A percentile compares a stretch with the other conserved stretches of the same genome.
Conservation (phyloP, 2,329 filamentous ascomycete species). For the Zymoseptoria ardabiliae region DNA sequence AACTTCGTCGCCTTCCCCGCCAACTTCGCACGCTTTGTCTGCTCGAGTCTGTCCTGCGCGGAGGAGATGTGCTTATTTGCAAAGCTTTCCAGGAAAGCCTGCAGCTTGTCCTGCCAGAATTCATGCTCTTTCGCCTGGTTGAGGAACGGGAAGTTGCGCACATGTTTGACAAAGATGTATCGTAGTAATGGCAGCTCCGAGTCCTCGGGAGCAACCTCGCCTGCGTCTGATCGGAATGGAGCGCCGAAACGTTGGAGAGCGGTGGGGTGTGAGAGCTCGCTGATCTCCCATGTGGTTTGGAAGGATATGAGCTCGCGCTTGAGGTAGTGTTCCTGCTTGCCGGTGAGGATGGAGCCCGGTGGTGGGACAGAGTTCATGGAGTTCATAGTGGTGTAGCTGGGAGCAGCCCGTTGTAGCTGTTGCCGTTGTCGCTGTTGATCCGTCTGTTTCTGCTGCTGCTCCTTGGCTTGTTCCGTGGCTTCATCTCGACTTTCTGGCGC, state of each 20-base stretch:
- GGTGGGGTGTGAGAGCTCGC: conserved; percentile 87
- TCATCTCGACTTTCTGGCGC: conserved; percentile 20
- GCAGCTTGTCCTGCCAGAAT: conserved; percentile 98
- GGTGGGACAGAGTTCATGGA: conserved; percentile 43
- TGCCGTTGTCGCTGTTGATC: conserved; percentile 8
- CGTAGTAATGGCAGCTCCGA: conserved; percentile 88
- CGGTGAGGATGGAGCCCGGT: conserved; percentile 64
- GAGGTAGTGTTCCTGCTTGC: conserved; percentile 97
- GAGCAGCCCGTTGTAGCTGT: conserved; percentile 17
- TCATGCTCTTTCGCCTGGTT: conserved; percentile 97
- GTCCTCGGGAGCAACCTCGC: conserved; percentile 86
- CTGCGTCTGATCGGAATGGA: conserved; percentile 85
- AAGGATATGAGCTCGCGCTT: conserved; percentile 90
- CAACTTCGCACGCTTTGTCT: conserved; percentile 89
- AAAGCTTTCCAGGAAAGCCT: conserved; percentile 94
- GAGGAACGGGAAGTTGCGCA: conserved; percentile 95
- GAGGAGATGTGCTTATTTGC: conserved; percentile 95
- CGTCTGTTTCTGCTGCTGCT: conserved; percentile 5
- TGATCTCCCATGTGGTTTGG: conserved; percentile 85
- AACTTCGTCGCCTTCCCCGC: conserved; percentile 90
- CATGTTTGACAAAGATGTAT: conserved; percentile 96
- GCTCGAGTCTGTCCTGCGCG: conserved; percentile 89
- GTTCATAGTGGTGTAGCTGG: conserved; percentile 21
- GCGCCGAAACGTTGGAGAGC: conserved; percentile 92
- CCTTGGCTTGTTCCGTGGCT: conserved; percentile 10